Base-by-base conservation (phyloP, 225 moss, liverwort and hornwort species). In the Marchantia polymorpha region DNA sequence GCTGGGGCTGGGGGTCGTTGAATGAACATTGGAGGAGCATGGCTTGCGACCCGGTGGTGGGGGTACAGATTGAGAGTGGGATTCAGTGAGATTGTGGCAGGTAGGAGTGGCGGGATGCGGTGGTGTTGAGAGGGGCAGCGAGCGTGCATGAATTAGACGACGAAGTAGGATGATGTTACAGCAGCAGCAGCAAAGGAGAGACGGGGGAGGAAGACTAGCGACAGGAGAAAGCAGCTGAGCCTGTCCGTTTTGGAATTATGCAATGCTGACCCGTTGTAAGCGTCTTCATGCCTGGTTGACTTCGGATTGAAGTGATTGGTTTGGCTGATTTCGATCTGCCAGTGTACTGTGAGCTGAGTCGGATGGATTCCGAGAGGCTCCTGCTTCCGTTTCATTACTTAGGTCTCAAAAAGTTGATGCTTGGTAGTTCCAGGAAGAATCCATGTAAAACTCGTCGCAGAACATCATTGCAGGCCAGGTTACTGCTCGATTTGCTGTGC, bases 1-100 rank as follows among this genome's bases (percentile, higher is more conserved):
- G n/a, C n/a, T n/a, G n/a, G n/a, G n/a, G n/a, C n/a, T 27, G 3
- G 25, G 19, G 49, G n/a, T 71, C 81, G 52, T 79, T 81, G 84
- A 72, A 66, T 48, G 65, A 72, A 12, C 77, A 63, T 72, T 56
- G 63, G 49, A 77, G 72, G 81, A 81, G 46, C 69, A 69, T 39
- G 46, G 48, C 46, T 15, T 12, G 30, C 30, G 17, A n/a, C 47
- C 22, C 22, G 17, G 20, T 22, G 10, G 70, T 71, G 22, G 70
- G 70, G 19, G 23, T 22, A 8, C 11, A 46, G 49, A 30, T 71
- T 9, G 15, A 49, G 49, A 71, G 48, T 71, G 46, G n/a, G n/a
- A n/a, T n/a, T n/a, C n/a, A n/a, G n/a, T n/a, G n/a, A n/a, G n/a
- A n/a, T n/a, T n/a, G n/a, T n/a, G n/a, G n/a, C n/a, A n/a, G n/a